Evolutionary conservation across 1,284 basidiomycete species (phyloP).

Genomic region (Cutaneotrichosporon sp.): DNA sequence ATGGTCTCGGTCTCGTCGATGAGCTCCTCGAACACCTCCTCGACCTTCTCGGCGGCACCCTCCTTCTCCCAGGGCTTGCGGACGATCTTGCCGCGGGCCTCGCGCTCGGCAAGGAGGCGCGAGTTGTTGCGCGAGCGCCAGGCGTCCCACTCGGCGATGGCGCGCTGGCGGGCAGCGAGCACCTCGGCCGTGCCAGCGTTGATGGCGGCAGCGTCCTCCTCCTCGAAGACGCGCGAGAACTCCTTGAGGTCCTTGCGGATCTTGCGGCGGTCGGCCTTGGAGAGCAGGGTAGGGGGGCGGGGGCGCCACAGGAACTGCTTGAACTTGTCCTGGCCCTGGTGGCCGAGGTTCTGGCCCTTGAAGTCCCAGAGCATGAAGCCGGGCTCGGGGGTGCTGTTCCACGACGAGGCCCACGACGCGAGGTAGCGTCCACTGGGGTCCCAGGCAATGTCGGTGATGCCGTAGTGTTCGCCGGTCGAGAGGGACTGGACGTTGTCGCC

Average conservation of each 20-base stretch:
- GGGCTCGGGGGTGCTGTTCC: conserved; percentile 94
- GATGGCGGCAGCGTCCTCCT: conserved; percentile 95
- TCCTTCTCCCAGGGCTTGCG: conserved; percentile 48
- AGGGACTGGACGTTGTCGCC: conserved; percentile 85
- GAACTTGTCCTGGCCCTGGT: conserved; percentile 89
- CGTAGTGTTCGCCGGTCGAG: conserved; percentile 89
- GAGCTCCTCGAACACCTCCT: conserved; percentile 87
- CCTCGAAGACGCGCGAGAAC: conserved; percentile 89
- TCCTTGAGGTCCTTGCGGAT: conserved; percentile 90
- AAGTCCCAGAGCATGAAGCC: conserved; percentile 99
- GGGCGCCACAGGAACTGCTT: conserved; percentile 99
- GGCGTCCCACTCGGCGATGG: conserved; percentile 96
- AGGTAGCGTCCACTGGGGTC: conserved; percentile 95
- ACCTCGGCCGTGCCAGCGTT: conserved; percentile 92
- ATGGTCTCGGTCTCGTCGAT: conserved; percentile 75
- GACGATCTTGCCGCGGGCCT: conserved; percentile 39
- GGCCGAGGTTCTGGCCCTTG: conserved; percentile 87
- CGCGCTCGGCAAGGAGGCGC: conserved; percentile 40
- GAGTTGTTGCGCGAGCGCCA: conserved; percentile 62
- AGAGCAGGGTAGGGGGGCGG: conserved; percentile 81
- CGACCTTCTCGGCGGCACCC: conserved; percentile 77
- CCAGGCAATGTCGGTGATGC: conserved; percentile 98
- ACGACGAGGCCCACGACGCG: conserved; percentile 89
- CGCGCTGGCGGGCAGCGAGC: conserved; percentile 83
- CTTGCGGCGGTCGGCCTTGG: conserved; percentile 80